Conservation (phyloP, 306 rosid genomes). For the Carpinus viminea region DNA sequence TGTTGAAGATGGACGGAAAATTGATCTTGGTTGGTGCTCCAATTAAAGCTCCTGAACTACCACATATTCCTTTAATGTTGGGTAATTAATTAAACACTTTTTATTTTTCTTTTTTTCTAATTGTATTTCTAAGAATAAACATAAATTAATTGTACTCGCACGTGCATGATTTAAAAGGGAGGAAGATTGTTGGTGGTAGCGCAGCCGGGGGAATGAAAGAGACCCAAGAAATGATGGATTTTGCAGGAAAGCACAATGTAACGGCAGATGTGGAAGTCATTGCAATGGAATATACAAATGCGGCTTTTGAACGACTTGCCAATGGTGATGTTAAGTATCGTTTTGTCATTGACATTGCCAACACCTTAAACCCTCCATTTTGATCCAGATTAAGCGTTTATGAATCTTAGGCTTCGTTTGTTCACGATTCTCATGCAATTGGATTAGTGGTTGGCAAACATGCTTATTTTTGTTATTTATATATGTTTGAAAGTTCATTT, state of each 20-base stretch:
- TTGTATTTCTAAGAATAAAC: not conserved
- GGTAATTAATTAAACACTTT: not conserved
- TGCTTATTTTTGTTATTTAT: too few relatives aligned
- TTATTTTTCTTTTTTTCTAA: not conserved
- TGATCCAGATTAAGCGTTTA: not conserved
- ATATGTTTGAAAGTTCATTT: too few relatives aligned
- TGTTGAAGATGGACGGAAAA: conserved; percentile 2
- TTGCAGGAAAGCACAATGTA: conserved; percentile 36
- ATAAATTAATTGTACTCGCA: too few relatives aligned
- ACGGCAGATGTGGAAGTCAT: conserved; percentile 34
- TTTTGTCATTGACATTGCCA: conserved; percentile 44
- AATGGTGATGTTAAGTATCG: conserved; percentile 38
- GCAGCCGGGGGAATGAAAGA: conserved; percentile 30
- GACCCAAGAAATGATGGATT: conserved; percentile 43
- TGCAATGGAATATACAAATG: conserved; percentile 37
- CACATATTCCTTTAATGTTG: not conserved
- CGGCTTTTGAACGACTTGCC: conserved; percentile 31
- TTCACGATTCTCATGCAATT: too few relatives aligned
- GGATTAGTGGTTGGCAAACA: too few relatives aligned
- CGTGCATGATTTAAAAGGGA: conserved; percentile 8
- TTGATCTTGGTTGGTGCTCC: not conserved
- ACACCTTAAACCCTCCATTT: conserved; percentile 8
- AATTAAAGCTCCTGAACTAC: not conserved
- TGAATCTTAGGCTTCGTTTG: too few relatives aligned
- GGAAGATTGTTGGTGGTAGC: conserved; percentile 40